phyloP scores from a whole-genome alignment of 805 yeast species.

The Nakazawaea sp. region DNA sequence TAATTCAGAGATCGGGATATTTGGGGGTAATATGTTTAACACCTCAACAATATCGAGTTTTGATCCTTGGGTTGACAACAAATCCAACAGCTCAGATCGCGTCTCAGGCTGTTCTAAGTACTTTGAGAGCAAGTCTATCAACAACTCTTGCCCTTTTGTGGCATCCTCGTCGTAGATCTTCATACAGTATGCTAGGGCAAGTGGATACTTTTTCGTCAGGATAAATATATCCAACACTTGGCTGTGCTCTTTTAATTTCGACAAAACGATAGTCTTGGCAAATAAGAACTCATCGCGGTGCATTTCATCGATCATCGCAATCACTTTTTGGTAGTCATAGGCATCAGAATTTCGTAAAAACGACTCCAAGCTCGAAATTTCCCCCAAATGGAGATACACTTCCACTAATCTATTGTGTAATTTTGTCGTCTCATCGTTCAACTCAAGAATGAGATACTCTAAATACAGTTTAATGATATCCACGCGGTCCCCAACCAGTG shows the following conservation, averaged over 20 bases:
- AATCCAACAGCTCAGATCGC: slow-evolving; percentile 25
- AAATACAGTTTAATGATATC: slow-evolving; percentile 38
- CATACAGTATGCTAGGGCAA: slow-evolving; percentile 59
- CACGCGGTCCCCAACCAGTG: slow-evolving; percentile 20
- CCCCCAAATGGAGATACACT: slow-evolving; percentile 31
- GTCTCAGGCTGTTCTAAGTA: neutral
- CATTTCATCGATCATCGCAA: slow-evolving; percentile 24
- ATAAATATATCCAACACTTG: slow-evolving; percentile 58
- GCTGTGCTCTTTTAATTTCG: slow-evolving; percentile 52
- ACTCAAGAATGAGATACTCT: slow-evolving; percentile 39
- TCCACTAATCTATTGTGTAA: slow-evolving; percentile 39
- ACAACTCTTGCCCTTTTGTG: slow-evolving; percentile 31
- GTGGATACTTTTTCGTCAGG: slow-evolving; percentile 45
- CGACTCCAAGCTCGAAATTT: slow-evolving; percentile 19
- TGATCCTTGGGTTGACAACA: slow-evolving; percentile 37
- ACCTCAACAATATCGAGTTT: slow-evolving; percentile 27
- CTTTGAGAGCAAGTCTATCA: slow-evolving; percentile 43
- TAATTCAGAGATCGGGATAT: slow-evolving; percentile 37
- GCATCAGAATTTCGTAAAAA: slow-evolving; percentile 26
- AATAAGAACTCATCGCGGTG: slow-evolving; percentile 20
- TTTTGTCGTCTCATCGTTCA: slow-evolving; percentile 26
- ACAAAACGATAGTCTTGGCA: slow-evolving; percentile 51
- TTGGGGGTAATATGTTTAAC: slow-evolving; percentile 43
- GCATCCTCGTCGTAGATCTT: slow-evolving; percentile 29
- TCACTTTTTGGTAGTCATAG: slow-evolving; percentile 34